Percentiles rank a stretch among this genome's conserved stretches.
Conservation (phyloP, 352 stramenopile species). For the Pythium guiyangense region DNA sequence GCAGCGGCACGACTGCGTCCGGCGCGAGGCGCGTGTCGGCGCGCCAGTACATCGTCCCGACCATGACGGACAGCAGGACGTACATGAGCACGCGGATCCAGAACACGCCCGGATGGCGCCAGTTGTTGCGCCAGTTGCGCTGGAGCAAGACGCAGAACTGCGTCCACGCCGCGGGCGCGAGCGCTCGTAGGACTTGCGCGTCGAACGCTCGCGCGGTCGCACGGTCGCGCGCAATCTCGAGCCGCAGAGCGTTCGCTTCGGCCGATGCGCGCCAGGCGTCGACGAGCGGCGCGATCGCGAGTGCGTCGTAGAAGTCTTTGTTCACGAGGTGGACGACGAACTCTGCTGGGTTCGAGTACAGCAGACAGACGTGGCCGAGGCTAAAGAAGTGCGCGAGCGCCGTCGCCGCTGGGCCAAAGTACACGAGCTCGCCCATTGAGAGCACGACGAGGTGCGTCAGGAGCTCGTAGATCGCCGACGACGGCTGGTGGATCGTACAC, state of each 20-base stretch:
- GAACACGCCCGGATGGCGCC: conserved; percentile 66
- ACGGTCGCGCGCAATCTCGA: conserved; percentile 30
- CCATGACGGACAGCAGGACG: conserved; percentile 61
- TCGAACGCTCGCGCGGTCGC: conserved; percentile 18
- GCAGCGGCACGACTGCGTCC: conserved; percentile 43
- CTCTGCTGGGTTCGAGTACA: conserved; percentile 65
- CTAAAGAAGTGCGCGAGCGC: conserved; percentile 44
- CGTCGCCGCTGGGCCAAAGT: conserved; percentile 76
- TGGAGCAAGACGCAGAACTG: conserved; percentile 56
- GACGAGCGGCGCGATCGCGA: conserved; percentile 29
- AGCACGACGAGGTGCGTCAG: conserved; percentile 67
- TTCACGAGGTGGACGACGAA: conserved; percentile 66
- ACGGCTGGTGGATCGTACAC: conserved; percentile 86
- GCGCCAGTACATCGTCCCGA: conserved; percentile 68
- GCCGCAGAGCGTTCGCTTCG: conserved; percentile 22
- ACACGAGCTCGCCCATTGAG: conserved; percentile 78
- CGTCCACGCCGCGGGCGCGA: conserved; percentile 31
- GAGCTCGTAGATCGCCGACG: conserved; percentile 59
- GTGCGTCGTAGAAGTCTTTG: conserved; percentile 43
- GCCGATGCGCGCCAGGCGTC: conserved; percentile 22
- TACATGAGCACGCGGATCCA: conserved; percentile 85
- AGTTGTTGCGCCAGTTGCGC: conserved; percentile 55
- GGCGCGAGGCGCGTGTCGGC: conserved; percentile 33
- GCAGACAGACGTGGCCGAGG: conserved; percentile 47
- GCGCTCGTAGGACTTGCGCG: conserved; percentile 28